Conservation (phyloP, 176 grass and related monocot genomes). For the Poa annua region DNA sequence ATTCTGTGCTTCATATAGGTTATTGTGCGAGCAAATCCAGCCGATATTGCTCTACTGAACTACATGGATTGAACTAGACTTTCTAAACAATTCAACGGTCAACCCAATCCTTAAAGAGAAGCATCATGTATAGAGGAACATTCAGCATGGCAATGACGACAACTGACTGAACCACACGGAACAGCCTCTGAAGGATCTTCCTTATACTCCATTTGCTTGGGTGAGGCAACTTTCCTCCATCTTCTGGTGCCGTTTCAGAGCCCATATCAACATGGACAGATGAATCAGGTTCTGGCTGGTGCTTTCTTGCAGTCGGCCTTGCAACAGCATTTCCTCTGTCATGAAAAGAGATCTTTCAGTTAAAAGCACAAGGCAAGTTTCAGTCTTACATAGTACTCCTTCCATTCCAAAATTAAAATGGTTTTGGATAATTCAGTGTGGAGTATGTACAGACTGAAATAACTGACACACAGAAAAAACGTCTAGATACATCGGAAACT, state of each 20-base stretch:
- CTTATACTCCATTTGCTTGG: slow-evolving; percentile 58
- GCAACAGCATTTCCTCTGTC: slow-evolving; percentile 77
- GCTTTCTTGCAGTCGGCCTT: slow-evolving; percentile 69
- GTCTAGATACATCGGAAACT: no score
- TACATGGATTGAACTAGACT: not conserved
- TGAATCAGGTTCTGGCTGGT: slow-evolving; percentile 57
- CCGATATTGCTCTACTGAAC: not conserved
- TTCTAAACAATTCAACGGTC: slow-evolving; percentile 50
- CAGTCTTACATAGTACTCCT: not conserved
- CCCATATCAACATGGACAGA: slow-evolving; percentile 70
- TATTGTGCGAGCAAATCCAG: slow-evolving; percentile 19
- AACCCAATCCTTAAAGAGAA: slow-evolving; percentile 96
- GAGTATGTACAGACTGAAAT: no score
- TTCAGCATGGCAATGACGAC: slow-evolving; percentile 73
- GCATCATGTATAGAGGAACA: slow-evolving; percentile 96
- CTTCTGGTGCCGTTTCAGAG: slow-evolving; percentile 52
- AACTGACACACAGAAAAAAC: no score
- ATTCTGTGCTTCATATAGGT: not conserved
- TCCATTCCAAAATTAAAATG: no score
- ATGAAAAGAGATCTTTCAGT: slow-evolving; percentile 3
- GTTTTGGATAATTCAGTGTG: no score
- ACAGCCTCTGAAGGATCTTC: slow-evolving; percentile 66
- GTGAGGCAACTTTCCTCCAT: slow-evolving; percentile 53
- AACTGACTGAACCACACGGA: slow-evolving; percentile 79
- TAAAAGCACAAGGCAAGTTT: slow-evolving; percentile 5